phyloP scores from a whole-genome alignment of 345 rosid species.

The Brassica carinata region DNA sequence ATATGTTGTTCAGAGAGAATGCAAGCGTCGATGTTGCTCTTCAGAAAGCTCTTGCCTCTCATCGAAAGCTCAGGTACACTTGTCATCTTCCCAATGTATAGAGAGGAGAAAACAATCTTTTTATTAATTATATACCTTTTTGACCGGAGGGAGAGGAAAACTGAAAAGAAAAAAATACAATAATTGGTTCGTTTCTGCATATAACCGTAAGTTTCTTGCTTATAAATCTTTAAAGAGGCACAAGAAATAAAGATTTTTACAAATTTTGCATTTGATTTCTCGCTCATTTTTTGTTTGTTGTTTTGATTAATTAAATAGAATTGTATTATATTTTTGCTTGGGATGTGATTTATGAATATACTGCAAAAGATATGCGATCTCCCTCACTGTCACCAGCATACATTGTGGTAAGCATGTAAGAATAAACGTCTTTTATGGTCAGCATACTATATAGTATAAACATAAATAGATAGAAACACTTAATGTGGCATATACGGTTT shows the following conservation, averaged over 20 bases:
- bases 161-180: not conserved
- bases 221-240: not conserved
- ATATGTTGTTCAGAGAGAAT: slow-evolving; percentile 69
- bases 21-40: slow-evolving; percentile 69
- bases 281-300: not conserved
- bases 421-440: not conserved
- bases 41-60: slow-evolving; percentile 67
- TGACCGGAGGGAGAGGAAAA: slow-evolving; percentile 11
- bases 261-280: not conserved
- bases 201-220: not conserved
- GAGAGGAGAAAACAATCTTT: not conserved
- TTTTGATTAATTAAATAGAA: not conserved
- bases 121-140: slow-evolving; percentile 22
- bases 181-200: slow-evolving; percentile 20
- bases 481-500: not conserved
- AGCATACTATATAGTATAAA: too few species aligned
- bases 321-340: not conserved
- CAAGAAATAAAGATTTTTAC: not conserved
- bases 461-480: not conserved
- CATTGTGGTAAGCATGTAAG: not conserved
- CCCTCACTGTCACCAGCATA: not conserved
- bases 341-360: not conserved
- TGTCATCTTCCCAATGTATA: slow-evolving; percentile 76
- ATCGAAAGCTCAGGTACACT: slow-evolving; percentile 65
- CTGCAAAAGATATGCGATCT: not conserved